These are phyloP conservation scores for Millerozyma acaciae DNA, from an alignment of 805 yeast species.

Conservation along the genomic window DNA sequence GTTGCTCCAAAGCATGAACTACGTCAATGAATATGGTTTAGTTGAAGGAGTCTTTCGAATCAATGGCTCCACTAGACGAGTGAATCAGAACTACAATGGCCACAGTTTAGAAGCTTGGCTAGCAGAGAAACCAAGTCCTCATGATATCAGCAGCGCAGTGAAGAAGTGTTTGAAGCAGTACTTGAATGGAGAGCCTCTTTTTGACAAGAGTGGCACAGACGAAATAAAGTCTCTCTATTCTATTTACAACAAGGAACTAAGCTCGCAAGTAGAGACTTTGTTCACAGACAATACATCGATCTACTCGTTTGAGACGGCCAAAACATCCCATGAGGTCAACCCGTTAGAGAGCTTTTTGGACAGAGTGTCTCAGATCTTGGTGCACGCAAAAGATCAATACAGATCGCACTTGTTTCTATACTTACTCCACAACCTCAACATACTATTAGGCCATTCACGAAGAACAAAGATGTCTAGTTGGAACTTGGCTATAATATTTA, in stretches of 20 bases:
- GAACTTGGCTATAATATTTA: slow-evolving; percentile 29
- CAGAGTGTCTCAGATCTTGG: slow-evolving; percentile 1
- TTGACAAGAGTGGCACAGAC: slow-evolving; percentile 2
- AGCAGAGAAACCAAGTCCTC: slow-evolving; percentile 12
- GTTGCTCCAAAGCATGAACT: slow-evolving; percentile 17
- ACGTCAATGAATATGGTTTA: slow-evolving; percentile 13
- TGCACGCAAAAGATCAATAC: slow-evolving; percentile 9
- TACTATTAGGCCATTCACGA: slow-evolving; percentile 13
- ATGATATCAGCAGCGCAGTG: slow-evolving; percentile 26
- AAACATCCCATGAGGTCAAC: slow-evolving; percentile 2
- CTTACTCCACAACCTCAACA: slow-evolving; percentile 12
- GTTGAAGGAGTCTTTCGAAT: slow-evolving; percentile 30
- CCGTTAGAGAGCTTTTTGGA: slow-evolving; percentile 5
- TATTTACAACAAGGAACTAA: slow-evolving; percentile 9
- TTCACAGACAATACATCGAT: not conserved
- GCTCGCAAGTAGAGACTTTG: not conserved
- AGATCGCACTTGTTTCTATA: slow-evolving; percentile 17
- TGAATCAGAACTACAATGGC: slow-evolving; percentile 15
- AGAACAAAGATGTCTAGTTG: slow-evolving; percentile 26
- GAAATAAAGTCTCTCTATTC: slow-evolving; percentile 2
- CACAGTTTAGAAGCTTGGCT: slow-evolving; percentile 13
- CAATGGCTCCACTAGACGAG: slow-evolving; percentile 27
- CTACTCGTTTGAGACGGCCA: slow-evolving; percentile 7
- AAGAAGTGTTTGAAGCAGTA: slow-evolving; percentile 18
- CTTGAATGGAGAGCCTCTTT: slow-evolving; percentile 2